Base-by-base conservation (phyloP, 257 asterid species). In the Rauvolfia tetraphylla region DNA sequence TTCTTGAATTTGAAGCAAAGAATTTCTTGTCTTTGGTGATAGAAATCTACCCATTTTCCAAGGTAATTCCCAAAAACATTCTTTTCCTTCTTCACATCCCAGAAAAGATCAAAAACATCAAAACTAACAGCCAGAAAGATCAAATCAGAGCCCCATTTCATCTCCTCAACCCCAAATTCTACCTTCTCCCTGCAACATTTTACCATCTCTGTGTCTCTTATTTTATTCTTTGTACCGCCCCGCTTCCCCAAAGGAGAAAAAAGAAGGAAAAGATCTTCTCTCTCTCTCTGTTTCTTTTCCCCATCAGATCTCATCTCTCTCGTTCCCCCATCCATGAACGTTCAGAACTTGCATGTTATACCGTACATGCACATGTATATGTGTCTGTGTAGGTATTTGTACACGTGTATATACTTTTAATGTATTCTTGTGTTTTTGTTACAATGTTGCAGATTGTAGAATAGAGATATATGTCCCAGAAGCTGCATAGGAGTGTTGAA, bases 401-500 rank as follows among this genome's bases (percentile, higher is more conserved):
- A 18, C 27, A 4, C 10, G 59, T 53, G 4, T 53, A 1, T 53
- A 5, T 9, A 9, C 4, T 10, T 29, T 27, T 61, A 7, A 3
- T 3, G 41, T 25, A 11, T 13, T 25, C 8, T 61, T 61, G 11
- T 61, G 33, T 3, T 27, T 67, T 67, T 36, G 44, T 67, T 17
- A 10, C 8, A 3, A 22, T 39, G 18, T 20, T 38, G 72, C 73
- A 41, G 84, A 84, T 79, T 34, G 29, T n/a, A 44, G 61, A 75
- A 62, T 12, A 23, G 57, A 46, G 68, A 54, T 73, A 61, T 65
- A 57, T 68, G 78, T 68, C 78, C 78, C 57, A 73, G 57, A 81
- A 31, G 75, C 75, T 54, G 77, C 41, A 51, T 10, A 61, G 46
- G 75, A 78, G 74, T 57, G 73, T 69, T 31, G 69, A 80, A 57